Conservation (phyloP, 208 protist species). For the Wallacemonas rigidus region DNA sequence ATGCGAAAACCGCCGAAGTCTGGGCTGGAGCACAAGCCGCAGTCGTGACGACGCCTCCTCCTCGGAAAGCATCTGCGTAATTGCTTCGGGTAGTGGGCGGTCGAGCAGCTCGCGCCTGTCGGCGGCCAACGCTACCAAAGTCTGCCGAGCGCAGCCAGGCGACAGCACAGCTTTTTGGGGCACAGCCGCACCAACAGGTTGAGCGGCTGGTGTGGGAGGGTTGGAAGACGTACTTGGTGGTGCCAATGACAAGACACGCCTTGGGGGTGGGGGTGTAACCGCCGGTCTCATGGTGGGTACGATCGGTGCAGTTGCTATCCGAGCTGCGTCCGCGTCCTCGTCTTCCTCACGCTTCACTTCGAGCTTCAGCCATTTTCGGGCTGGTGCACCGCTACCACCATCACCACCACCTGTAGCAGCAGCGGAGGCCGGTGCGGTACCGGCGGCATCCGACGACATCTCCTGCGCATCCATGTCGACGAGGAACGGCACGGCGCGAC, state of each 20-base stretch:
- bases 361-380: conserved; percentile 11
- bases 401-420: too few relatives aligned
- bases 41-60: conserved; percentile 68
- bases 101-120: conserved; percentile 22
- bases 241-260: conserved; percentile 10
- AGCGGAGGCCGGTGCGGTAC: too few relatives aligned
- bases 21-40: conserved; percentile 83
- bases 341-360: conserved; percentile 15
- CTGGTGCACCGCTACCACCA: background rate
- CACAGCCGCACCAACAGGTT: background rate
- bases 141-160: background rate
- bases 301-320: background rate
- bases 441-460: too few relatives aligned
- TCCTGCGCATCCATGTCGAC: background rate
- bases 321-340: background rate
- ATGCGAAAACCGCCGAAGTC: conserved; percentile 54
- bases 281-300: background rate
- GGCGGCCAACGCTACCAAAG: conserved; percentile 53
- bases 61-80: conserved; percentile 65
- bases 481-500: conserved; percentile 12
- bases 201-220: conserved; percentile 6
- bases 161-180: background rate
- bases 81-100: conserved; percentile 46
- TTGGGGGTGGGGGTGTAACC: background rate
- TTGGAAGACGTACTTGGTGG: background rate